Conservation (phyloP, 306 rosid species). For the Pachyrhizus erosus region DNA sequence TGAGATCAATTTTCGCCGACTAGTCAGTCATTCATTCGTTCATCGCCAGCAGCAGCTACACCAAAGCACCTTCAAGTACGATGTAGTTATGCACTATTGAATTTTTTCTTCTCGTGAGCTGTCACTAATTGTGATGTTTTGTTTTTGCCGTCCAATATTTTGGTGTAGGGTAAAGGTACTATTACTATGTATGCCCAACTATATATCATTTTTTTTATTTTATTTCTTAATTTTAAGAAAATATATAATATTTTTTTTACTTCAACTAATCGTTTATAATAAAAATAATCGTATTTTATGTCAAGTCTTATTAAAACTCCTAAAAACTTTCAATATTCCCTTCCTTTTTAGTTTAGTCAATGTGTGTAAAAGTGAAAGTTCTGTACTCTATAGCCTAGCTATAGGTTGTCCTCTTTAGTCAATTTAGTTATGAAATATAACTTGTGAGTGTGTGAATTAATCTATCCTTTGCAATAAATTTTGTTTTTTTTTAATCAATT, state of each 20-base stretch:
- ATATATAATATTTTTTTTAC: not conserved
- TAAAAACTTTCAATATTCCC: not conserved
- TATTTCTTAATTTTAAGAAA: not conserved
- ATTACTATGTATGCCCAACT: not conserved
- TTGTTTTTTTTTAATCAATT: too few relatives aligned
- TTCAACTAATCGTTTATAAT: not conserved
- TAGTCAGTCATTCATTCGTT: too few relatives aligned
- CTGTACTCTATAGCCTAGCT: not conserved
- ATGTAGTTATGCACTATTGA: not conserved
- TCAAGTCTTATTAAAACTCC: not conserved
- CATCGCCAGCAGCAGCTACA: not conserved
- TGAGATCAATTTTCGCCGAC: not conserved
- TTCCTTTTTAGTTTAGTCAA: not conserved
- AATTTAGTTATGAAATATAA: not conserved
- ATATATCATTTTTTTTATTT: not conserved
- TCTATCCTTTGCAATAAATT: not conserved
- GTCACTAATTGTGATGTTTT: constrained; percentile 28
- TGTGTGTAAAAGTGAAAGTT: not conserved
- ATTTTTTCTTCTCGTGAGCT: constrained; percentile 1
- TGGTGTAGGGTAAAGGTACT: not conserved
- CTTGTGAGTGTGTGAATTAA: not conserved
- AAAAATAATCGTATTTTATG: not conserved
- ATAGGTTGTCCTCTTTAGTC: not conserved
- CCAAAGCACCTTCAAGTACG: not conserved
- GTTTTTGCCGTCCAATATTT: not conserved